These are phyloP conservation scores for Quercus phellos DNA, from an alignment of 331 rosid genomes.

Conservation along the genomic window DNA sequence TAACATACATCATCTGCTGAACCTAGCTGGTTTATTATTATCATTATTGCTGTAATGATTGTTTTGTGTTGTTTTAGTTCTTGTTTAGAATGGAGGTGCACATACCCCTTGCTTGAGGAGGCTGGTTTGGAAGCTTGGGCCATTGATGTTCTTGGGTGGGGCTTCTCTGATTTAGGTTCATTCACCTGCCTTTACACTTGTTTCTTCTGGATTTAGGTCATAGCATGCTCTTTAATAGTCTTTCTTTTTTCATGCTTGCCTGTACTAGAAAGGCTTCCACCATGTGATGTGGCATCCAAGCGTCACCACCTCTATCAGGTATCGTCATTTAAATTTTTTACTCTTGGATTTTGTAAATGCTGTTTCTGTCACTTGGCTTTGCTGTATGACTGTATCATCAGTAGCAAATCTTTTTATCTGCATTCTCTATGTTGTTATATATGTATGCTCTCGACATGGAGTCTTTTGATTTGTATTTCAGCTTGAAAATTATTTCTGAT, in stretches of 20 bases:
- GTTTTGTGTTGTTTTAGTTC: slow-evolving; percentile 32
- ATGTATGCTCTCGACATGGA: neutral
- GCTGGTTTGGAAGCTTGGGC: slow-evolving; percentile 63
- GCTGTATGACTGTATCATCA: neutral
- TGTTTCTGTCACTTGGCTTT: neutral
- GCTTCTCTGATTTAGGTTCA: slow-evolving; percentile 53
- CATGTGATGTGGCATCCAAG: slow-evolving; percentile 41
- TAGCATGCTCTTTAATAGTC: neutral
- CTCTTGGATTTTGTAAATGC: neutral
- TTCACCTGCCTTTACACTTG: neutral
- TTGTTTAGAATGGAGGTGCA: slow-evolving; percentile 55
- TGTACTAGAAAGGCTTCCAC: slow-evolving; percentile 42
- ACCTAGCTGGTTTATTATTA: neutral
- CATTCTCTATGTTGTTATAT: neutral
- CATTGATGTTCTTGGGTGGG: slow-evolving; percentile 62
- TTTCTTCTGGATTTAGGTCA: neutral
- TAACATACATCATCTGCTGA: neutral
- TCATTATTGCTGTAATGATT: no score
- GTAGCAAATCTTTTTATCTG: neutral
- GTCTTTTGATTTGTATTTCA: neutral
- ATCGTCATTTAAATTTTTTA: neutral
- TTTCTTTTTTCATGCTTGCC: neutral
- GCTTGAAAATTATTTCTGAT: neutral
- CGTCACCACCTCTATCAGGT: slow-evolving; percentile 56
- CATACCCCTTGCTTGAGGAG: slow-evolving; percentile 50